phyloP scores from a whole-genome alignment of 352 stramenopile species.

The Pythium graminicola region DNA sequence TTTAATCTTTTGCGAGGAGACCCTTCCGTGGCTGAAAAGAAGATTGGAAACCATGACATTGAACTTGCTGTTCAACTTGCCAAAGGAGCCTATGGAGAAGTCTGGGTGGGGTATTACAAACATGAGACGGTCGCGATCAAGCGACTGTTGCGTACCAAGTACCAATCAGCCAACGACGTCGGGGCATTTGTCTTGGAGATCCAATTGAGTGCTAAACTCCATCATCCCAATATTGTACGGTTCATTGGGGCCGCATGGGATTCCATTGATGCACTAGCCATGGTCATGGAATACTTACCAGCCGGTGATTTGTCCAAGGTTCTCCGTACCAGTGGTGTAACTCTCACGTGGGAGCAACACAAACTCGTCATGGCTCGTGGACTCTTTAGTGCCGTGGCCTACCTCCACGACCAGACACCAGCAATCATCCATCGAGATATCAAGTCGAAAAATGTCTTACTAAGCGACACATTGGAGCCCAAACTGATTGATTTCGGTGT shows the following conservation, averaged over 20 bases:
- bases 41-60: conserved; percentile 33
- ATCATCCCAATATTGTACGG: conserved; percentile 34
- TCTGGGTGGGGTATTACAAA: conserved; percentile 35
- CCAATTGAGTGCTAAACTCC: conserved; percentile 29
- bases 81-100: conserved; percentile 41
- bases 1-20: conserved; percentile 22
- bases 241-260: conserved; percentile 37
- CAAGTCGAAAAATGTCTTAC: conserved; percentile 28
- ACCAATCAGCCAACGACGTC: conserved; percentile 1
- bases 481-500: conserved; percentile 42
- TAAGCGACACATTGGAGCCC: conserved; percentile 24
- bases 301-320: conserved; percentile 19
- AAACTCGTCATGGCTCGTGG: conserved; percentile 26
- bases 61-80: conserved; percentile 29
- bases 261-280: conserved; percentile 18
- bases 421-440: conserved; percentile 27
- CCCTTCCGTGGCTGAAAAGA: conserved; percentile 21
- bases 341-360: conserved; percentile 15
- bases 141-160: conserved; percentile 27
- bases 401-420: conserved; percentile 22
- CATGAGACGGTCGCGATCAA: conserved; percentile 42
- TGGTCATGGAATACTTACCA: conserved; percentile 28
- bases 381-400: conserved; percentile 19
- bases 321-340: background rate
- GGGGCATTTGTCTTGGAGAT: conserved; percentile 29